These are phyloP conservation scores for Leishmania arabica DNA, from an alignment of 208 protist species.

Conservation along the genomic window DNA sequence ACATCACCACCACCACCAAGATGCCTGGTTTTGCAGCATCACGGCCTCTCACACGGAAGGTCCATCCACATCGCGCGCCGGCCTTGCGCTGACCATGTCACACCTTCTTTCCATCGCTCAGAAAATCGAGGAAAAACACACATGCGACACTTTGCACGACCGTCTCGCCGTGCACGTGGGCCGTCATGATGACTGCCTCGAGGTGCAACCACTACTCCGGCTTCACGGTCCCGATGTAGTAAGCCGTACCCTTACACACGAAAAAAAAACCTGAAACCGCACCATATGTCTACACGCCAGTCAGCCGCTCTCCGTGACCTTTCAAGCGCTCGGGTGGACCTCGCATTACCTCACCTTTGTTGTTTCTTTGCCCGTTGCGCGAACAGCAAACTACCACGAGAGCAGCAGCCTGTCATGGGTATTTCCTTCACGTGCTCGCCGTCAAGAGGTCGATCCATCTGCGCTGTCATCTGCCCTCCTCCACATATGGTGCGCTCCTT, in stretches of 20 bases:
- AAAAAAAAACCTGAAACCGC: background rate
- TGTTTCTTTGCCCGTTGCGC: background rate
- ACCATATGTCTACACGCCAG: no score
- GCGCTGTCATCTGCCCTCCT: background rate
- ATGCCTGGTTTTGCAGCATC: background rate
- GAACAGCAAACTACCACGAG: background rate
- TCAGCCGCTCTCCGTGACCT: background rate
- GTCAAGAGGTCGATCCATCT: background rate
- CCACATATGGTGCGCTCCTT: background rate
- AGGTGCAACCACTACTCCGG: background rate
- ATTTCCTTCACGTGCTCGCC: background rate
- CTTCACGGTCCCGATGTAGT: background rate
- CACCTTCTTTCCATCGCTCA: background rate
- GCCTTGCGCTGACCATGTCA: background rate
- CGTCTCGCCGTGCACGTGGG: background rate
- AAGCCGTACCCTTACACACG: background rate
- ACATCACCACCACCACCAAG: background rate
- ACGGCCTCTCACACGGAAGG: background rate
- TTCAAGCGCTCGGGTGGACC: background rate
- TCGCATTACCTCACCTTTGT: background rate
- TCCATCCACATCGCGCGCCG: background rate
- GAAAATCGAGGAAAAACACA: background rate
- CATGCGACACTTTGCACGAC: no score
- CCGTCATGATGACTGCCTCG: background rate
- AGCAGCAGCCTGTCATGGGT: background rate